Percentiles rank a stretch among this genome's conserved stretches.
Evolutionary conservation across 345 rosid species (phyloP).

Genomic region (Dimocarpus longan): DNA sequence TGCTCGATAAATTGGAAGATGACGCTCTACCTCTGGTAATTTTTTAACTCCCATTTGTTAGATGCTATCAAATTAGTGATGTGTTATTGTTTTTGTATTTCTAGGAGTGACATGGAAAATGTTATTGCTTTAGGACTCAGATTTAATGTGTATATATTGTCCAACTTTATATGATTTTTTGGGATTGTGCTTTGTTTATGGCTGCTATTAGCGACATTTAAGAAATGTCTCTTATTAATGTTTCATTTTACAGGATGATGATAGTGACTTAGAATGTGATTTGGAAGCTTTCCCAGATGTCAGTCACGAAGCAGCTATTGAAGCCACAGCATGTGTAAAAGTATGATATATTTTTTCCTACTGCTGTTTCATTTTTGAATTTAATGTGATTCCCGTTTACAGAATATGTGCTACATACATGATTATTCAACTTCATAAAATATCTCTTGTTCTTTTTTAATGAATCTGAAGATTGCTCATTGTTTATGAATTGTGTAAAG

Average conservation of each 20-base stretch:
- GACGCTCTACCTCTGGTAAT: constrained; percentile 60
- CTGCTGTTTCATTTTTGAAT: neutral
- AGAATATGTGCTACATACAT: neutral
- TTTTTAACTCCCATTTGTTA: neutral
- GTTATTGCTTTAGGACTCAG: neutral
- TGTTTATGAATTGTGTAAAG: neutral
- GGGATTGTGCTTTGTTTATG: neutral
- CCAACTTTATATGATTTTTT: neutral
- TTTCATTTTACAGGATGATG: constrained; percentile 69
- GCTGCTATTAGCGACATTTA: too few relatives aligned
- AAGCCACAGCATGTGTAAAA: constrained; percentile 88
- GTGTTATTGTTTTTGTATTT: neutral
- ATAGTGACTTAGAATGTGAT: constrained; percentile 88
- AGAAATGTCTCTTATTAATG: neutral
- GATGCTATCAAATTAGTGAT: neutral
- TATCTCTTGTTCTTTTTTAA: neutral
- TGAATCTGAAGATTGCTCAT: neutral
- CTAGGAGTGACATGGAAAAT: neutral
- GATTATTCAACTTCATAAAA: neutral
- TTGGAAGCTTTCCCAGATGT: constrained; percentile 79
- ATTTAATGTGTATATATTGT: neutral
- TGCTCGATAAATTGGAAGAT: constrained; percentile 52
- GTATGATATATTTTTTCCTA: constrained; percentile 35
- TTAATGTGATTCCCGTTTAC: neutral
- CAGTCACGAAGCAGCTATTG: constrained; percentile 60